Conservation (phyloP, 148 eudicot species). For the Camellia lanceoleosa region DNA sequence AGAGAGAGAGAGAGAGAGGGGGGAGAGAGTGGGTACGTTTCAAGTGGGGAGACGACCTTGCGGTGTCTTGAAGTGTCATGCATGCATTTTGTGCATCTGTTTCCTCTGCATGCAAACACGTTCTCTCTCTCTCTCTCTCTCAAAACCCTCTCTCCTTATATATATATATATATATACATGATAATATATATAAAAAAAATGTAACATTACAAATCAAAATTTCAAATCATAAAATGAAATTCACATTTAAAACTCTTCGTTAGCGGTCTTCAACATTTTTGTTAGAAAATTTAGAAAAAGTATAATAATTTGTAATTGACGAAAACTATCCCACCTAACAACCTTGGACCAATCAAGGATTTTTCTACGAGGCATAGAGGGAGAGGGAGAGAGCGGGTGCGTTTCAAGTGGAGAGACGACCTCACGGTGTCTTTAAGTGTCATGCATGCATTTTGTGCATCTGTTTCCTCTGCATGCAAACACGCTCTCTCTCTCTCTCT, state of each 20-base stretch:
- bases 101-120: conserved; percentile 33
- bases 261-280: too few species aligned
- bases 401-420: conserved; percentile 10
- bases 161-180: too few species aligned
- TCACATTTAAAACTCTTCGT: too few species aligned
- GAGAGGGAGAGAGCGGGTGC: background rate
- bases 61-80: conserved; percentile 32
- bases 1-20: too few species aligned
- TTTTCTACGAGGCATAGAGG: too few species aligned
- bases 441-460: conserved; percentile 42
- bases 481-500: conserved; percentile 24
- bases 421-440: conserved; percentile 24
- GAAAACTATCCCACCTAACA: too few species aligned
- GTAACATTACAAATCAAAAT: too few species aligned
- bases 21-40: background rate
- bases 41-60: conserved; percentile 14
- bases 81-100: conserved; percentile 35
- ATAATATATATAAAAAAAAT: too few species aligned
- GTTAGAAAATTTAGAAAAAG: too few species aligned
- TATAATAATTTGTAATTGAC: too few species aligned
- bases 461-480: conserved; percentile 33
- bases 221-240: too few species aligned
- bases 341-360: too few species aligned
- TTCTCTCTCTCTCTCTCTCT: conserved; percentile 23
- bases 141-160: background rate